Conservation (phyloP, 768 basidiomycete genomes). For the Lactarius vividus region DNA sequence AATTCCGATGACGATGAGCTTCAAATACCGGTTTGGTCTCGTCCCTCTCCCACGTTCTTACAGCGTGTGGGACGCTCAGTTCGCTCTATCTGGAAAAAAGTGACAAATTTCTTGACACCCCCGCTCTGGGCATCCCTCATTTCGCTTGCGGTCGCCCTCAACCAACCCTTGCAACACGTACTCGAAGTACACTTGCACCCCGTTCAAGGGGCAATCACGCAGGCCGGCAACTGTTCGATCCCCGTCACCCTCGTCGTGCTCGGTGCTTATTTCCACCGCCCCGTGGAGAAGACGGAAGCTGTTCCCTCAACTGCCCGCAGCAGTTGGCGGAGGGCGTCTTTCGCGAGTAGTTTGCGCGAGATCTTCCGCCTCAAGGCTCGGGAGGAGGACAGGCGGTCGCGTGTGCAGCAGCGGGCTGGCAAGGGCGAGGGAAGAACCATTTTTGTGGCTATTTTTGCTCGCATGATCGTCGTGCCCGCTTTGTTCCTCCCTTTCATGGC, state of each 20-base stretch:
- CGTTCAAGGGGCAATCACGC: slow-evolving; percentile 62
- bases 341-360: slow-evolving; percentile 44
- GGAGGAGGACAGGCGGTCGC: slow-evolving; percentile 17
- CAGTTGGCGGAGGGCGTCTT: slow-evolving; percentile 30
- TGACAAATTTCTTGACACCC: slow-evolving; percentile 82
- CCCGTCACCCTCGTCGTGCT: slow-evolving; percentile 89
- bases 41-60: slow-evolving; percentile 32
- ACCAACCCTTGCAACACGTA: slow-evolving; percentile 68
- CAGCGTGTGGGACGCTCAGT: slow-evolving; percentile 33
- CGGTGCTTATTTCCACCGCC: slow-evolving; percentile 83
- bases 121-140: slow-evolving; percentile 79
- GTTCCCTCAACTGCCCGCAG: slow-evolving; percentile 20
- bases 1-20: slow-evolving; percentile 32
- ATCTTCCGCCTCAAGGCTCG: slow-evolving; percentile 39
- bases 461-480: slow-evolving; percentile 86
- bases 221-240: slow-evolving; percentile 75
- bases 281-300: slow-evolving; percentile 29
- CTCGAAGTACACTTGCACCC: slow-evolving; percentile 64
- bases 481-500: slow-evolving; percentile 76
- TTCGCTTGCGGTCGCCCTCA: slow-evolving; percentile 74
- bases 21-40: slow-evolving; percentile 25
- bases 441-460: slow-evolving; percentile 71
- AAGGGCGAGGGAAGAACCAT: slow-evolving; percentile 80
- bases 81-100: slow-evolving; percentile 36
- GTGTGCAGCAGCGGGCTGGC: slow-evolving; percentile 32